These are phyloP conservation scores for Aspergillus sparsus DNA, from an alignment of 495 filamentous ascomycete genomes.

Conservation along the genomic window DNA sequence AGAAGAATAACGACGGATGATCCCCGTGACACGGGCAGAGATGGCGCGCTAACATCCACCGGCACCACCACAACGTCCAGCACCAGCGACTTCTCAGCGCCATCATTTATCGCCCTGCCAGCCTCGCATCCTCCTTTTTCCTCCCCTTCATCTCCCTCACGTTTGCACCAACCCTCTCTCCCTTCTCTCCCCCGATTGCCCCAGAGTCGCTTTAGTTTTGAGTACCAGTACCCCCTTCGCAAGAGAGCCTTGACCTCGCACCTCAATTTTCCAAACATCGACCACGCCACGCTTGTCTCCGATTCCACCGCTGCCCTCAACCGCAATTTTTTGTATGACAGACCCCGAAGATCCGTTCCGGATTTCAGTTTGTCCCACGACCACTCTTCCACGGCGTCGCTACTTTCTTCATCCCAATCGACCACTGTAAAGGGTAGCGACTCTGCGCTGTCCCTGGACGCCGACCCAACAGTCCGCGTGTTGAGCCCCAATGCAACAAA, in stretches of 20 bases:
- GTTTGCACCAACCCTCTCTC: conserved; percentile 9
- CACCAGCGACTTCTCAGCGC: conserved; percentile 16
- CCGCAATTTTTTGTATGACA: conserved; percentile 25
- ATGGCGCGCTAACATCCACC: conserved; percentile 31
- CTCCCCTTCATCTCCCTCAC: conserved; percentile 20
- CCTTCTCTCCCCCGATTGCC: conserved; percentile 21
- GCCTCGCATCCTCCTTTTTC: conserved; percentile 11
- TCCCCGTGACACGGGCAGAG: conserved; percentile 32
- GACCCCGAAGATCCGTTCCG: conserved; percentile 26
- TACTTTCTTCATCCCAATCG: conserved; percentile 15
- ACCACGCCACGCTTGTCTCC: conserved; percentile 17
- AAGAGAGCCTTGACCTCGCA: conserved; percentile 27
- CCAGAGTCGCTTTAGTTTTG: conserved; percentile 32
- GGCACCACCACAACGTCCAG: conserved; percentile 8
- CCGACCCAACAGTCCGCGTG: conserved; percentile 19
- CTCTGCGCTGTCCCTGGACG: conserved; percentile 22
- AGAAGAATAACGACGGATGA: conserved; percentile 22
- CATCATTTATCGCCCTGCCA: conserved; percentile 5
- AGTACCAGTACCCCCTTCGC: conserved; percentile 28
- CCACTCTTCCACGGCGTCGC: conserved; percentile 12
- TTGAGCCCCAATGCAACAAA: conserved; percentile 38
- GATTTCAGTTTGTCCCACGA: conserved; percentile 22
- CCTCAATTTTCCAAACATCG: conserved; percentile 19
- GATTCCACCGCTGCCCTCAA: conserved; percentile 21
- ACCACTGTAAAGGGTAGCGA: conserved; percentile 19